Conservation (phyloP, 306 rosid genomes). For the Inga laurina region DNA sequence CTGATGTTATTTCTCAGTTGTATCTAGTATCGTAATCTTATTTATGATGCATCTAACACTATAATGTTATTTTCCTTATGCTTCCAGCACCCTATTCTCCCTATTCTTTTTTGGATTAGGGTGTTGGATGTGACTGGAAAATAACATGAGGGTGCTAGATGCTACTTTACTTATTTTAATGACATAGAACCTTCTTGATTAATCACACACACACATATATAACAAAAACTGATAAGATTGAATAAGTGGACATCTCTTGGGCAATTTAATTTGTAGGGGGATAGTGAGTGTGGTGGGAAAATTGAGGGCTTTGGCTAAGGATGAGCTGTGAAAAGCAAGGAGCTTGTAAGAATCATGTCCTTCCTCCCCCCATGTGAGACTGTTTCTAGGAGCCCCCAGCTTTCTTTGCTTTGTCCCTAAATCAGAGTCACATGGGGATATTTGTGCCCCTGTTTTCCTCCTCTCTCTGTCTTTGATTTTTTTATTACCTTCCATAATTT, state of each 20-base stretch:
- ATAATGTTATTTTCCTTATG: too few species aligned
- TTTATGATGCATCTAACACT: too few species aligned
- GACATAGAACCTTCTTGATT: neutral
- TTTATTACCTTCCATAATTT: slow-evolving; percentile 49
- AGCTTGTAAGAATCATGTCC: slow-evolving; percentile 57
- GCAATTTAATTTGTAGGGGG: slow-evolving; percentile 31
- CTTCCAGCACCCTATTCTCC: too few species aligned
- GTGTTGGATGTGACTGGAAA: too few species aligned
- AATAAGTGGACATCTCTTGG: slow-evolving; percentile 34
- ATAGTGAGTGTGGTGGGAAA: slow-evolving; percentile 36
- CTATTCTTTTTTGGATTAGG: too few species aligned
- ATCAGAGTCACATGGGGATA: slow-evolving; percentile 75
- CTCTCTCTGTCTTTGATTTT: slow-evolving; percentile 34
- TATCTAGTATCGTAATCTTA: too few species aligned
- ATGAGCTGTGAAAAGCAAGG: slow-evolving; percentile 79
- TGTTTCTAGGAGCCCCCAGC: slow-evolving; percentile 56
- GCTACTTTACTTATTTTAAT: neutral
- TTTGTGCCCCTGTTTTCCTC: slow-evolving; percentile 44
- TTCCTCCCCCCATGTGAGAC: slow-evolving; percentile 79
- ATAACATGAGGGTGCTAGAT: too few species aligned
- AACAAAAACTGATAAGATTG: neutral
- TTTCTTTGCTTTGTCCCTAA: slow-evolving; percentile 76
- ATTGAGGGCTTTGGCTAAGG: slow-evolving; percentile 40
- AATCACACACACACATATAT: neutral
- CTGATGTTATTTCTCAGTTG: too few species aligned